phyloP scores from a whole-genome alignment of 257 asterid species.

The Eustoma russellianum region DNA sequence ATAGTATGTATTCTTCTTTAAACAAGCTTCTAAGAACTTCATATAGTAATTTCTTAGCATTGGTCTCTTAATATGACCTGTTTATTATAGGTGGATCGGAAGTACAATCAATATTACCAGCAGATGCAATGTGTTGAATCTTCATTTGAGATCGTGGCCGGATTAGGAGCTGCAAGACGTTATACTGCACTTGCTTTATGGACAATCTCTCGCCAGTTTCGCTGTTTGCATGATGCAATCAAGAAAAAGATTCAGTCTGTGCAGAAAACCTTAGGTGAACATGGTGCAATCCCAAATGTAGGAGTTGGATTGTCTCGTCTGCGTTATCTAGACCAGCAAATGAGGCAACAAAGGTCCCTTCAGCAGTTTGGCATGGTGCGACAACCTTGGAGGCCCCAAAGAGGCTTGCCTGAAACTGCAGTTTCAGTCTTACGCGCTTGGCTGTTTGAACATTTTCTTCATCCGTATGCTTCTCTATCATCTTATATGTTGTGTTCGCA shows the following conservation, averaged over 20 bases:
- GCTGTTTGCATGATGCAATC: constrained; percentile 51
- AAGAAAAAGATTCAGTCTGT: constrained; percentile 47
- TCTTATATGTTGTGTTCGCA: neutral
- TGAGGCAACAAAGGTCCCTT: constrained; percentile 55
- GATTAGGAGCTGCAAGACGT: constrained; percentile 49
- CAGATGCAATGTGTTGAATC: constrained; percentile 57
- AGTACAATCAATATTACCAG: constrained; percentile 52
- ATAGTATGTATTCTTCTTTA: no score
- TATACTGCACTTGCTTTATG: constrained; percentile 60
- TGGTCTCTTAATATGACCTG: no score
- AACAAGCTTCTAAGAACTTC: no score
- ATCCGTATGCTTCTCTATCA: neutral
- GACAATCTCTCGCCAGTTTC: constrained; percentile 65
- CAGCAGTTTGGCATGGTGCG: constrained; percentile 57
- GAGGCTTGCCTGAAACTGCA: constrained; percentile 79
- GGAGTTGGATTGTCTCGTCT: constrained; percentile 50
- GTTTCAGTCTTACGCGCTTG: constrained; percentile 77
- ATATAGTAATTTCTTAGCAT: no score
- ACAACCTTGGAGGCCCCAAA: constrained; percentile 86
- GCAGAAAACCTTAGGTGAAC: constrained; percentile 48
- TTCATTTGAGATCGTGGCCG: constrained; percentile 52
- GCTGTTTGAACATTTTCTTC: constrained; percentile 54
- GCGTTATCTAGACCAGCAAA: constrained; percentile 54
- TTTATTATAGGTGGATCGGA: constrained; percentile 46
- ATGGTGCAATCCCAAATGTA: constrained; percentile 21